These are phyloP conservation scores for Fennellomyces sp. DNA, from an alignment of 371 early-diverging fungal species.

Conservation along the genomic window DNA sequence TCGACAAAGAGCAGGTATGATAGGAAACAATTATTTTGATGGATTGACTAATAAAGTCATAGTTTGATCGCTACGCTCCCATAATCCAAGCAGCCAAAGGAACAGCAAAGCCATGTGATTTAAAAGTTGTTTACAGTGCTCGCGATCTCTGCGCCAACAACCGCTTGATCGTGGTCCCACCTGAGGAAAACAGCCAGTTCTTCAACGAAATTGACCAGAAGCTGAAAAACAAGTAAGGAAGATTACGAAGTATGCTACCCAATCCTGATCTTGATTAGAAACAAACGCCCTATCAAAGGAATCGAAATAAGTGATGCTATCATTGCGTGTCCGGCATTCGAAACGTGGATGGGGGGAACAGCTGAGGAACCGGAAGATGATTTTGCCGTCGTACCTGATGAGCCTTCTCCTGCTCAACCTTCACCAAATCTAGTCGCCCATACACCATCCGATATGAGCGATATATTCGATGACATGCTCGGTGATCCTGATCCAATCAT, in stretches of 20 bases:
- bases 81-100: slow-evolving; percentile 4
- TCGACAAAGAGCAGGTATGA: neutral
- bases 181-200: neutral
- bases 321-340: neutral
- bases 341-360: too few species aligned
- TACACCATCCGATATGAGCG: neutral
- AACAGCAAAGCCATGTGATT: neutral
- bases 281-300: neutral
- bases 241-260: too few species aligned
- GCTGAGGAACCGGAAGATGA: neutral
- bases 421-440: neutral
- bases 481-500: neutral
- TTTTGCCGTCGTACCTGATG: neutral
- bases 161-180: neutral
- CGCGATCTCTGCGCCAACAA: neutral
- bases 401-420: neutral
- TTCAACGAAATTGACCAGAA: neutral
- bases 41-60: neutral
- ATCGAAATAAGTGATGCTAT: slow-evolving; percentile 2
- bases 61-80: neutral
- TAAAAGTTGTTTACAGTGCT: neutral
- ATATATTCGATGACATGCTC: slow-evolving; percentile 1
- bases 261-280: neutral
- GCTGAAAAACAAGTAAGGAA: neutral
- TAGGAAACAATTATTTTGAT: neutral